phyloP scores from a whole-genome alignment of 1,284 basidiomycete genomes.

The Cystobasidium sp. region DNA sequence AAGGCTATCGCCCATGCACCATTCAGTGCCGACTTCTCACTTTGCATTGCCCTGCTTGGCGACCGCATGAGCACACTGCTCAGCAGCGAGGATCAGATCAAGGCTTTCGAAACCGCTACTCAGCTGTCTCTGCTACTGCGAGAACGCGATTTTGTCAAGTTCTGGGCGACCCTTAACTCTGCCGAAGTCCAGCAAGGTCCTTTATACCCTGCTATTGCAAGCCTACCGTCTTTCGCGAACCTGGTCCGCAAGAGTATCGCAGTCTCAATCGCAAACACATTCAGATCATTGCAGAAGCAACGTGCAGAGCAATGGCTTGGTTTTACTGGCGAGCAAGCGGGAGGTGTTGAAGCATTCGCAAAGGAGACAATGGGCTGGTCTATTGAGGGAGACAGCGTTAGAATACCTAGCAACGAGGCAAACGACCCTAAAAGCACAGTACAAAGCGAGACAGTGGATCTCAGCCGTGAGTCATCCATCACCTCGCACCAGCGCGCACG shows the following conservation, averaged over 20 bases:
- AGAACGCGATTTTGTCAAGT: conserved; percentile 29
- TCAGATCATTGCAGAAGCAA: conserved; percentile 18
- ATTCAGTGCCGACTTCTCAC: conserved; percentile 75
- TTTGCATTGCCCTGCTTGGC: conserved; percentile 86
- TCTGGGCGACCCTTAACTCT: conserved; percentile 26
- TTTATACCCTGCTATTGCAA: conserved; percentile 25
- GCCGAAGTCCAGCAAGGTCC: conserved; percentile 25
- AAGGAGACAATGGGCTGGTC: conserved; percentile 17
- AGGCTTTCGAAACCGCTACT: conserved; percentile 26
- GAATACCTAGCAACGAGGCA: conserved; percentile 42
- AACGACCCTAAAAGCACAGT: conserved; percentile 43
- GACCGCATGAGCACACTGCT: conserved; percentile 61
- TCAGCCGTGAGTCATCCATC: conserved; percentile 23
- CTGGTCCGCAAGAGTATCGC: conserved; percentile 34
- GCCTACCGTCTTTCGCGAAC: conserved; percentile 28
- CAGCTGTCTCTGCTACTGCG: conserved; percentile 21
- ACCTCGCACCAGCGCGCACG: background rate
- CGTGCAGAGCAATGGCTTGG: conserved; percentile 35
- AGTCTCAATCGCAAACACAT: conserved; percentile 27
- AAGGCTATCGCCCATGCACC: conserved; percentile 85
- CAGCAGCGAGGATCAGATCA: conserved; percentile 26
- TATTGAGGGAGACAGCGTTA: conserved; percentile 29
- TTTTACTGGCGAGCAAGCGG: conserved; percentile 17
- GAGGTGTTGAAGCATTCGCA: conserved; percentile 24
- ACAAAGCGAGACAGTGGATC: conserved; percentile 41